phyloP scores from a whole-genome alignment of 1,139 yeast genomes.

The Entelexis sorbosivorans region DNA sequence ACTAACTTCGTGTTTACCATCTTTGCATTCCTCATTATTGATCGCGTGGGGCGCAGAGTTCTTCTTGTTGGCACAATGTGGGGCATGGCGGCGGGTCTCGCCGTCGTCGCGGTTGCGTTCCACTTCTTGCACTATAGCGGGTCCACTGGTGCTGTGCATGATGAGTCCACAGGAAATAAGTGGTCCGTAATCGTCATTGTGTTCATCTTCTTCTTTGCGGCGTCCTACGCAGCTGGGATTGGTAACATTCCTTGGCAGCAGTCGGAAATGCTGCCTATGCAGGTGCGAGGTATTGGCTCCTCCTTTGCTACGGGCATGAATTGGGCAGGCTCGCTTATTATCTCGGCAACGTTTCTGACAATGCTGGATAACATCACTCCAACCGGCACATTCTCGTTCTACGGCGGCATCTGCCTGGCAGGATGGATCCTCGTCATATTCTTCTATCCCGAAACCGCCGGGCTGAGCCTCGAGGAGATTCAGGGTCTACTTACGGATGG shows the following conservation, averaged over 20 bases:
- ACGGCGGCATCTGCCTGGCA: constrained; percentile 66
- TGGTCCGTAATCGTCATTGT: constrained; percentile 84
- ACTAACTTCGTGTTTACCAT: constrained; percentile 80
- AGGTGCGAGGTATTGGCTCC: constrained; percentile 84
- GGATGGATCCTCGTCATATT: constrained; percentile 65
- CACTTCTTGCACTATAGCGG: constrained; percentile 56
- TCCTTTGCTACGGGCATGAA: constrained; percentile 88
- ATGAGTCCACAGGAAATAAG: constrained; percentile 40
- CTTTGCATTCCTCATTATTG: constrained; percentile 73
- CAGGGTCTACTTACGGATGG: constrained; percentile 70
- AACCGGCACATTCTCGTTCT: constrained; percentile 83
- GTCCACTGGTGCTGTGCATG: constrained; percentile 35
- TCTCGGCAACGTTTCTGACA: constrained; percentile 83
- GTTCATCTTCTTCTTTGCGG: constrained; percentile 77
- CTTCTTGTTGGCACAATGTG: constrained; percentile 67
- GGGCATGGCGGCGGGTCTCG: constrained; percentile 65
- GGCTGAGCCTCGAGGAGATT: constrained; percentile 83
- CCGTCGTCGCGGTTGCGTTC: constrained; percentile 77
- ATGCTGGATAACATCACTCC: constrained; percentile 91
- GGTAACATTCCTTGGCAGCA: constrained; percentile 99
- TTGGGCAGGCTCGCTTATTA: constrained; percentile 90
- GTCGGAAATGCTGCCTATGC: constrained; percentile 84
- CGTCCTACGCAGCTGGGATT: constrained; percentile 83
- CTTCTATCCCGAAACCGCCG: constrained; percentile 86
- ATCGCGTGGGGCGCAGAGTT: constrained; percentile 72